These are phyloP conservation scores for Hypsizygus marmoreus DNA, from an alignment of 768 basidiomycete species.

Conservation along the genomic window DNA sequence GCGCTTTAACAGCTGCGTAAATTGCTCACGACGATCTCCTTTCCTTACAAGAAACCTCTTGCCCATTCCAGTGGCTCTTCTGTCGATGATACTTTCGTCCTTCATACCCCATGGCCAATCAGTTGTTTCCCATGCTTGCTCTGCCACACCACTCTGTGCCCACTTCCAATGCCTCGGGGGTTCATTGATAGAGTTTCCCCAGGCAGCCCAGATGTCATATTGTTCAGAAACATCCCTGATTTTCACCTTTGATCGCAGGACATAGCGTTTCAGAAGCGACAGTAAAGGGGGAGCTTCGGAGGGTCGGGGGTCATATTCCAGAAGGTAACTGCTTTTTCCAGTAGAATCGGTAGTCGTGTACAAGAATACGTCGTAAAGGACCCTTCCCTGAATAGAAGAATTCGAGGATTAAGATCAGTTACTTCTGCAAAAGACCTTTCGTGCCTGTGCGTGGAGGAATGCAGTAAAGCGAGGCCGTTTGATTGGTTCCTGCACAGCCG, in stretches of 20 bases:
- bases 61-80: constrained; percentile 80
- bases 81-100: constrained; percentile 56
- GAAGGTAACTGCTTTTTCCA: constrained; percentile 56
- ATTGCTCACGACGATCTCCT: constrained; percentile 71
- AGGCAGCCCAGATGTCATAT: constrained; percentile 82
- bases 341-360: constrained; percentile 55
- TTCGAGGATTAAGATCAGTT: constrained; percentile 12
- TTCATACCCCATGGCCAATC: constrained; percentile 64
- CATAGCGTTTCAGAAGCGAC: constrained; percentile 76
- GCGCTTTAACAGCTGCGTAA: neutral
- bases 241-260: constrained; percentile 88
- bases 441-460: constrained; percentile 79
- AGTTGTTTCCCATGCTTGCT: constrained; percentile 65
- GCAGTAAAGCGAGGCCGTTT: constrained; percentile 65
- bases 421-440: constrained; percentile 22
- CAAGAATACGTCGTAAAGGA: constrained; percentile 87
- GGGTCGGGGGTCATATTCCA: constrained; percentile 70
- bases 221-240: constrained; percentile 76
- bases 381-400: constrained; percentile 65
- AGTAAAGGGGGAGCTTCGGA: constrained; percentile 64
- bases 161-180: constrained; percentile 41
- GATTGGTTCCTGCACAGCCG: constrained; percentile 43
- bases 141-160: constrained; percentile 74
- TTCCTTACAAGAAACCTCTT: constrained; percentile 67
- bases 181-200: constrained; percentile 50